Evolutionary conservation across 164 flowering plant genomes (phyloP).

Genomic region (Vitis rotundifolia): DNA sequence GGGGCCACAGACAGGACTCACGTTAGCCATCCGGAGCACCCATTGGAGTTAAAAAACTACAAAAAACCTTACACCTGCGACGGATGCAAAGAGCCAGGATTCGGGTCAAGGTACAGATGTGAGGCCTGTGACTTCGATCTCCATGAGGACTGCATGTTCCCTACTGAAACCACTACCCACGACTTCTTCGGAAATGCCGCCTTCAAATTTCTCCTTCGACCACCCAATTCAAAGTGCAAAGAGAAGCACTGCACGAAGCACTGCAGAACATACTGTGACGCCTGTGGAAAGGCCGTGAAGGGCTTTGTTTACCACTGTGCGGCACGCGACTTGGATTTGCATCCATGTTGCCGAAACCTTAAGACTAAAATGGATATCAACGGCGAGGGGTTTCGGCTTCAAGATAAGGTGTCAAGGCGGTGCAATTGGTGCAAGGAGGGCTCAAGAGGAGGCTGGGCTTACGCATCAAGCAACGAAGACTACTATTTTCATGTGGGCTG

Average conservation of each 20-base stretch:
- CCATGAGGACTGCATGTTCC: conserved; percentile 22
- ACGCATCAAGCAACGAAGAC: conserved; percentile 5
- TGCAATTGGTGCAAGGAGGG: conserved; percentile 6
- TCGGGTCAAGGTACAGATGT: conserved; percentile 26
- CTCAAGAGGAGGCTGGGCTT: conserved; percentile 13
- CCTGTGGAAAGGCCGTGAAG: conserved; percentile 4
- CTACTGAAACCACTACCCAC: conserved; percentile 6
- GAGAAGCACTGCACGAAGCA: background rate
- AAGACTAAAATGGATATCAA: background rate
- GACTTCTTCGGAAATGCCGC: conserved; percentile 11
- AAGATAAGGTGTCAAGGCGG: background rate
- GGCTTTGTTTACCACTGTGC: conserved; percentile 14
- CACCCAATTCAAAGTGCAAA: too few relatives aligned
- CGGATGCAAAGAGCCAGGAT: conserved; percentile 29
- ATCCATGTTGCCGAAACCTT: conserved; percentile 15
- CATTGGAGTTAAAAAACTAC: conserved; percentile 7
- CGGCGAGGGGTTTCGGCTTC: background rate
- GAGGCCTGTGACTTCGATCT: conserved; percentile 27
- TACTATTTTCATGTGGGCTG: conserved; percentile 13
- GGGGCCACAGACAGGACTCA: too few relatives aligned
- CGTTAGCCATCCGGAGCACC: conserved; percentile 23
- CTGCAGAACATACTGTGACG: background rate
- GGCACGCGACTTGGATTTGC: conserved; percentile 4
- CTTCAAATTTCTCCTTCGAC: conserved; percentile 4
- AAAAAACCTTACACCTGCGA: conserved; percentile 27